phyloP scores from a whole-genome alignment of 441 rosid species.

The Geranium incanum region DNA sequence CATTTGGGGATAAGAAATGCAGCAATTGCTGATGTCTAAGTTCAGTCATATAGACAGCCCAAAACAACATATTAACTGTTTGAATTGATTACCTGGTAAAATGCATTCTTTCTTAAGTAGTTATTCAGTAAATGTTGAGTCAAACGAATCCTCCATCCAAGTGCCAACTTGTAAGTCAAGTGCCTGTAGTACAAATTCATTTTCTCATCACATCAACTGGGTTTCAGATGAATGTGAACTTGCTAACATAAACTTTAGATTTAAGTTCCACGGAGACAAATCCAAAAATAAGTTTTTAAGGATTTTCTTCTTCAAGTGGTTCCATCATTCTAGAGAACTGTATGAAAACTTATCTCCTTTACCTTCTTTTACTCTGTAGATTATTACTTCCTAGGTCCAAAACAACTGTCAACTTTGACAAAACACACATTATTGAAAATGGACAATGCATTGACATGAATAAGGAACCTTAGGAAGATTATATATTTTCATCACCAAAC shows the following conservation, averaged over 20 bases:
- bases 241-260: not conserved
- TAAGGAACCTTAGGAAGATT: not conserved
- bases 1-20: constrained; percentile 5
- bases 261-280: not conserved
- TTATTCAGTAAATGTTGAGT: constrained; percentile 81
- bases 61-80: not conserved
- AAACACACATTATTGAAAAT: not conserved
- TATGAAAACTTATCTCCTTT: not conserved
- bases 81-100: constrained; percentile 66
- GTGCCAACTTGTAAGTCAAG: constrained; percentile 78
- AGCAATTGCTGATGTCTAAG: not conserved
- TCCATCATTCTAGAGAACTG: not conserved
- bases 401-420: constrained; percentile 3
- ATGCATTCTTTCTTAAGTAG: constrained; percentile 87
- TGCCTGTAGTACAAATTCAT: constrained; percentile 46
- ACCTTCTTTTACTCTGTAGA: constrained; percentile 1
- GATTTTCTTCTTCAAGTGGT: not conserved
- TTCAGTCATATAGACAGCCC: not conserved
- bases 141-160: constrained; percentile 94
- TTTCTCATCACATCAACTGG: not conserved
- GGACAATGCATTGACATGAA: not conserved
- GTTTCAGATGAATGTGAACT: not conserved
- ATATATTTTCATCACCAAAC: not conserved
- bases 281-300: not conserved
- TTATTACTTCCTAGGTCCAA: constrained; percentile 1